phyloP scores from a whole-genome alignment of 2,329 filamentous ascomycete species.

The Blastomyces gilchristii region DNA sequence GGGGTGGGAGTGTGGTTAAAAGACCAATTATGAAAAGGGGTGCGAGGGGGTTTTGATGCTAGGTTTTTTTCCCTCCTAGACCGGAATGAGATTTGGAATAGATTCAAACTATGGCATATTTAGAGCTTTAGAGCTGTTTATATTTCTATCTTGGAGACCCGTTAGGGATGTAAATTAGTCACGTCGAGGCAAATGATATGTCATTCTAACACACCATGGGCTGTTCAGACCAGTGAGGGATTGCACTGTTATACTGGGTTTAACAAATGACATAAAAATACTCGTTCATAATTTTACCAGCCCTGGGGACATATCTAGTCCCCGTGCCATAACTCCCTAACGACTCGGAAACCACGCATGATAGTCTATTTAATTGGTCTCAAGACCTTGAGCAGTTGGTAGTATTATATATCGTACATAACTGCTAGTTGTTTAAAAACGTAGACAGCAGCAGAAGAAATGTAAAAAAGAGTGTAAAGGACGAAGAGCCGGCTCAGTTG shows the following conservation, averaged over 20 bases:
- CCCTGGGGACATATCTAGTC: background rate
- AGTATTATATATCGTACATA: background rate
- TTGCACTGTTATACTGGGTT: background rate
- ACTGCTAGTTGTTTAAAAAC: background rate
- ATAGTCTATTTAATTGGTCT: background rate
- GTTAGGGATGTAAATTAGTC: background rate
- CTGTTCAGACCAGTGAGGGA: background rate
- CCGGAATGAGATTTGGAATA: background rate
- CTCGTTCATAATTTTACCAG: background rate
- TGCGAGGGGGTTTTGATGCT: conserved; percentile 22
- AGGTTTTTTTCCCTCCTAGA: background rate
- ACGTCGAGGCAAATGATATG: background rate
- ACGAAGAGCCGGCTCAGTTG: conserved; percentile 51
- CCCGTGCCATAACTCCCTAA: background rate
- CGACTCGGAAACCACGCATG: background rate
- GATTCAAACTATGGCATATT: background rate
- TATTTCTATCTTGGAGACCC: background rate
- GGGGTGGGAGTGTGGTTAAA: conserved; percentile 29
- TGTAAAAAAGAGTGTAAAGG: background rate
- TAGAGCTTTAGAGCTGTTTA: background rate
- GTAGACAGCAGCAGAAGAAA: background rate
- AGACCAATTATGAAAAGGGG: conserved; percentile 29
- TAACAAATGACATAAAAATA: background rate
- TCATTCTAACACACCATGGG: background rate
- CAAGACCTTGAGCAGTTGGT: background rate